Conservation (phyloP, 78 protist genomes). For the Dictyostelium discoideum region DNA sequence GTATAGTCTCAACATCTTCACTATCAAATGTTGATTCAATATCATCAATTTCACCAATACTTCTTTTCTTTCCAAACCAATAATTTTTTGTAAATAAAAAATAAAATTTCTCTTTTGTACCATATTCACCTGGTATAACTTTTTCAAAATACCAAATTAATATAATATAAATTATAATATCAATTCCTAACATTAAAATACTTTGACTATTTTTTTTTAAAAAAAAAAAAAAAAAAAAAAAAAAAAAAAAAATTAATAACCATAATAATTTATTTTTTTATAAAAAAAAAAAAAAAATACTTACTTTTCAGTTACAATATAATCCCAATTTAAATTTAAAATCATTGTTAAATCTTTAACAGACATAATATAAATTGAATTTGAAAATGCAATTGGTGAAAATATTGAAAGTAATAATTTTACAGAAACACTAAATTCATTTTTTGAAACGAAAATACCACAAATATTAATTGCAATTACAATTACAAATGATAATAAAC, state of each 20-base stretch:
- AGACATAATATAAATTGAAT: not conserved
- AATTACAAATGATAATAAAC: conserved; percentile 5
- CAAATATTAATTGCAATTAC: conserved; percentile 5
- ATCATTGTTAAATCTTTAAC: conserved; percentile 10
- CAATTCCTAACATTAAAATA: conserved; percentile 28
- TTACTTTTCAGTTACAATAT: conserved; percentile 9
- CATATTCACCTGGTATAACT: conserved; percentile 40
- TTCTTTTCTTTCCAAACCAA: conserved; percentile 3
- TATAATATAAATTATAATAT: conserved; percentile 17
- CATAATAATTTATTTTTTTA: not conserved
- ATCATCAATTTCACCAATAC: not conserved
- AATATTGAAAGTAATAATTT: conserved; percentile 21
- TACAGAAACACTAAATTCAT: not conserved
- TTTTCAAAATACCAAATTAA: conserved; percentile 65
- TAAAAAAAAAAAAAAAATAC: too few relatives aligned
- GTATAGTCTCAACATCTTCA: conserved; percentile 34
- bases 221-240: too few relatives aligned
- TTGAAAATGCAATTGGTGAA: conserved; percentile 53
- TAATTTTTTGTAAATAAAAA: conserved; percentile 16
- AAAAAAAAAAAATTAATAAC: too few relatives aligned
- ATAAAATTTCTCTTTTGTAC: conserved; percentile 24
- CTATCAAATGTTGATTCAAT: not conserved
- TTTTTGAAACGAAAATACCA: conserved; percentile 64
- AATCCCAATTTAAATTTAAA: not conserved
- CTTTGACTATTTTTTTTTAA: not conserved